Conservation (phyloP, 192 early-diverging fungal species). For the Backusella macrospora region DNA sequence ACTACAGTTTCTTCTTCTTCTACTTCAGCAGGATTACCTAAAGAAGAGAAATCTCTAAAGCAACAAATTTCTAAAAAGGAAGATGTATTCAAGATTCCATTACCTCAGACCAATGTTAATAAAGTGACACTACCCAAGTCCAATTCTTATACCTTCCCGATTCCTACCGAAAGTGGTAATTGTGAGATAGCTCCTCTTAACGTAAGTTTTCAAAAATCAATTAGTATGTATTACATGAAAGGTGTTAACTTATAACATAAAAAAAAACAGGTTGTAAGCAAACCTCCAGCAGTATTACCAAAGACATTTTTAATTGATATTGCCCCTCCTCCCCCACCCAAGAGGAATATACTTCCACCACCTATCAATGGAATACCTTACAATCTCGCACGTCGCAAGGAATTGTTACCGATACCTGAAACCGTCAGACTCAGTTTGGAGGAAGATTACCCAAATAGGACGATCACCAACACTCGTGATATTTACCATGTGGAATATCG, state of each 20-base stretch:
- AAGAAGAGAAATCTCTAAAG: neutral
- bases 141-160: neutral
- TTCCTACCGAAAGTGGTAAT: neutral
- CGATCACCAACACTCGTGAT: neutral
- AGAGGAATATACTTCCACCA: neutral
- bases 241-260: neutral
- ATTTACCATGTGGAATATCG: conserved; percentile 24
- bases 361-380: neutral
- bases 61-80: neutral
- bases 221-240: neutral
- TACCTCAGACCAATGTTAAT: neutral
- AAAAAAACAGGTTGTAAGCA: neutral
- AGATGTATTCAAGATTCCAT: neutral
- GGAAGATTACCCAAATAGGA: conserved; percentile 4
- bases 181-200: neutral
- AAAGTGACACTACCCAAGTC: neutral
- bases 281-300: neutral
- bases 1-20: neutral
- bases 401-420: neutral
- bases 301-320: neutral
- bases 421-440: neutral
- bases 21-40: neutral
- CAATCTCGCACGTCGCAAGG: neutral
- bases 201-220: neutral
- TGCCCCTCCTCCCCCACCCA: neutral